Conservation (phyloP, 1,284 basidiomycete species). For the Rhodotorula sp. region DNA sequence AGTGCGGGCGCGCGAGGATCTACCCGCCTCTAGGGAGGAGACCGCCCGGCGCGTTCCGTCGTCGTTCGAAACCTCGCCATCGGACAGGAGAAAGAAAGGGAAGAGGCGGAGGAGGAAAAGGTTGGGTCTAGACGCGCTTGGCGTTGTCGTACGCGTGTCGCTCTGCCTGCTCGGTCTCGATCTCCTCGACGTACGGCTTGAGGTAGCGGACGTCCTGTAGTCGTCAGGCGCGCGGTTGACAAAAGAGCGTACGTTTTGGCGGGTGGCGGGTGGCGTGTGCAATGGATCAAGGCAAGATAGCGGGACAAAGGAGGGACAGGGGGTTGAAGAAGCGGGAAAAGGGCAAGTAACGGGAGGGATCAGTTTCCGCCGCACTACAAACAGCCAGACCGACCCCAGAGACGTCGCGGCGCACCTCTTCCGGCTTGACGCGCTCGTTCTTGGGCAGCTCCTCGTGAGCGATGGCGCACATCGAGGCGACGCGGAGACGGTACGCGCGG, state of each 20-base stretch:
- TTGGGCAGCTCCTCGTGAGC: slow-evolving; percentile 80
- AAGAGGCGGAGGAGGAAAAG: not conserved
- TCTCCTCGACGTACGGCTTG: slow-evolving; percentile 71
- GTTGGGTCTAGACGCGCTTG: slow-evolving; percentile 8
- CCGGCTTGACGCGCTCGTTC: slow-evolving; percentile 73
- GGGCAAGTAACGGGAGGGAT: not conserved
- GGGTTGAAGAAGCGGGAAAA: not conserved
- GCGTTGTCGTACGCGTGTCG: slow-evolving; percentile 76
- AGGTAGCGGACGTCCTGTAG: slow-evolving; percentile 87
- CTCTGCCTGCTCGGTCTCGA: slow-evolving; percentile 75
- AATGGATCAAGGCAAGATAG: too few species aligned
- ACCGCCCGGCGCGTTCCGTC: not conserved
- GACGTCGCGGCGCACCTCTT: too few species aligned
- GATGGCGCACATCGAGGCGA: slow-evolving; percentile 70
- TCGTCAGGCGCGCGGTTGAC: not conserved
- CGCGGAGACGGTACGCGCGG: slow-evolving; percentile 84
- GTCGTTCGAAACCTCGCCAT: not conserved
- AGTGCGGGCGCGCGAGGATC: not conserved
- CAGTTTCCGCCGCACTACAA: not conserved
- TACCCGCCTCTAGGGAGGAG: not conserved
- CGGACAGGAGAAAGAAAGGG: not conserved
- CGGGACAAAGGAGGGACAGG: not conserved
- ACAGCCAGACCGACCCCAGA: too few species aligned
- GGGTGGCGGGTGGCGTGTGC: not conserved
- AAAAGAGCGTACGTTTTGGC: not conserved